Base-by-base conservation (phyloP, 441 rosid species). In the Eruca vesicaria region DNA sequence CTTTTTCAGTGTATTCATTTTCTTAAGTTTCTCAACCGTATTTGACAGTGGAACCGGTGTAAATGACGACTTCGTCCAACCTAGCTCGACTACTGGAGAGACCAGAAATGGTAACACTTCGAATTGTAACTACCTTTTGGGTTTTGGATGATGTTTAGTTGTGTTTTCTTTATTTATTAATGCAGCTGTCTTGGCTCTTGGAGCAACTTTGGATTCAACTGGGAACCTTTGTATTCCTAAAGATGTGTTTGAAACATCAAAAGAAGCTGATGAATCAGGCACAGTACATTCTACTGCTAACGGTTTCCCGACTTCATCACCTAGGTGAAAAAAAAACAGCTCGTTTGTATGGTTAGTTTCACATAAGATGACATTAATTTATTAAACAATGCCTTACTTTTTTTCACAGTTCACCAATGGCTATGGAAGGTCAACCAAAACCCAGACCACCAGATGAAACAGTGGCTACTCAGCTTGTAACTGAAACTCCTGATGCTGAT, bases 401-500 rank as follows among this genome's bases (percentile, higher is more conserved):
- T 74, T 65, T 23, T n/a, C n/a, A 23, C 83, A 87, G 95, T 66
- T 72, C 83, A 84, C 63, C 71, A 21, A 60, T 73, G 48, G 83
- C 69, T 68, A 45, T 66, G 55, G 81, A 85, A 75, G 79, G 68
- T 68, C 83, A 80, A 53, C 65, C 82, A 60, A 75, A 80, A 15
- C 32, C 76, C 11, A 71, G 48, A 72, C 77, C 69, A 43, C 71
- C 69, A 10, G 78, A 80, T 56, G 86, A 74, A 70, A 79, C 62
- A 10, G 41, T 56, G 62, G 71, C 79, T 70, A 56, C 71, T 70
- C 71, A 70, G 62, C 71, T 35, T 56, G 3, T 70, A 70, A 55
- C 68, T 33, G 96, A 87, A 81, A 60, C 86, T 55, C 56, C 78
- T 10, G 43, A 77, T 19, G 93, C 89, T 16, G 94, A 87, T 63